A percentile compares a stretch with the other conserved stretches of the same genome.
Evolutionary conservation across 2,329 filamentous ascomycete genomes (phyloP).

Genomic region (Colletotrichum endophyticum): DNA sequence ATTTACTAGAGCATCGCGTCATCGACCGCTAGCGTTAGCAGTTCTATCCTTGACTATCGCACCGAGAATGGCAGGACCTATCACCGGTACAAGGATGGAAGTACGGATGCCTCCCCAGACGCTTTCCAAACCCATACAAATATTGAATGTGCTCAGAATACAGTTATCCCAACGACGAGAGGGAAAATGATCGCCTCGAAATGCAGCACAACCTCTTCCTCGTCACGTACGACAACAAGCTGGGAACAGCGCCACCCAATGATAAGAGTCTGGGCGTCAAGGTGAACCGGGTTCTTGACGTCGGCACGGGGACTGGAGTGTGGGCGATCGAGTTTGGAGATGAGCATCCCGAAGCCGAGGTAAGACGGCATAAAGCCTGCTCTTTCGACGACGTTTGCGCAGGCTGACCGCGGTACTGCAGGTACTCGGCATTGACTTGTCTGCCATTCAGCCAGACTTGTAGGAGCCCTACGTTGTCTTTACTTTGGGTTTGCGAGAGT

Average conservation of each 20-base stretch:
- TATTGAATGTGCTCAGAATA: background rate
- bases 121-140: background rate
- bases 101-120: background rate
- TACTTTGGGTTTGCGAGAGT: rapidly evolving
- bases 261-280: background rate
- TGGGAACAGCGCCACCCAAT: conserved; percentile 20
- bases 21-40: background rate
- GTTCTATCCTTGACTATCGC: conserved; percentile 33
- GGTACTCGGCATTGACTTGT: conserved; percentile 44
- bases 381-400: rapidly evolving
- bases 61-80: conserved; percentile 41
- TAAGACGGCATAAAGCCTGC: rapidly evolving
- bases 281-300: conserved; percentile 29
- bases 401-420: background rate
- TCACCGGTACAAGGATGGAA: conserved; percentile 27
- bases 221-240: conserved; percentile 26
- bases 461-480: background rate
- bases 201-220: conserved; percentile 30
- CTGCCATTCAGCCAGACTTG: conserved; percentile 42
- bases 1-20: background rate
- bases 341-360: conserved; percentile 32
- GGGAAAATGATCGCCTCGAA: conserved; percentile 31
- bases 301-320: conserved; percentile 34
- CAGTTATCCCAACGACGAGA: conserved; percentile 15
- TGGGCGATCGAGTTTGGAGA: conserved; percentile 38